phyloP scores from a whole-genome alignment of 83 land plant genomes.

The Picea abies region DNA sequence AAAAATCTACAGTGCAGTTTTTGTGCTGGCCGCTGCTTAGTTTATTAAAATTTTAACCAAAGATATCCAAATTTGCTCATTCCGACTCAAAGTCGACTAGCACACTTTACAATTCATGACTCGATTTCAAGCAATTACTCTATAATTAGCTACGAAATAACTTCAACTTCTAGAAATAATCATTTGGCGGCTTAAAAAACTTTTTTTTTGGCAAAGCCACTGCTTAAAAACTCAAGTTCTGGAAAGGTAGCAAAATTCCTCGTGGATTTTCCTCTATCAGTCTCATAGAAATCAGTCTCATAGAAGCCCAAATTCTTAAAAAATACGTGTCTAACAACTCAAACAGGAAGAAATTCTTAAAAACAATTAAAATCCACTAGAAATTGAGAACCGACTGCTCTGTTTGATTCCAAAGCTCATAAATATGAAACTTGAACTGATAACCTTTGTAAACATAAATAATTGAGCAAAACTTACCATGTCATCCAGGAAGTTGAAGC shows the following conservation, averaged over 20 bases:
- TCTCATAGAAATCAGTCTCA: too few species aligned
- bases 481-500: not conserved
- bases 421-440: not conserved
- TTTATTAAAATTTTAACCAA: not conserved
- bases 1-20: not conserved
- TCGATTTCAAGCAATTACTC: too few species aligned
- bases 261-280: not conserved
- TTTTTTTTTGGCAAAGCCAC: not conserved
- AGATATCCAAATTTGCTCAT: not conserved
- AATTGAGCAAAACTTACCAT: constrained; percentile 11
- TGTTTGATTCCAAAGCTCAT: not conserved
- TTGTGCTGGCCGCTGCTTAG: not conserved
- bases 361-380: not conserved
- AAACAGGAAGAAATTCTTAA: not conserved
- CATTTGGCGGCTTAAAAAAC: too few species aligned
- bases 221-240: not conserved
- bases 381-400: not conserved
- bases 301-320: not conserved
- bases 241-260: not conserved
- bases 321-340: not conserved
- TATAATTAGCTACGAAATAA: not conserved
- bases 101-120: not conserved
- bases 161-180: not conserved
- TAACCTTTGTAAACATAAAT: not conserved
- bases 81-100: not conserved